These are phyloP conservation scores for Neostapfia colusana DNA, from an alignment of 176 grass and related monocot species.

Conservation along the genomic window DNA sequence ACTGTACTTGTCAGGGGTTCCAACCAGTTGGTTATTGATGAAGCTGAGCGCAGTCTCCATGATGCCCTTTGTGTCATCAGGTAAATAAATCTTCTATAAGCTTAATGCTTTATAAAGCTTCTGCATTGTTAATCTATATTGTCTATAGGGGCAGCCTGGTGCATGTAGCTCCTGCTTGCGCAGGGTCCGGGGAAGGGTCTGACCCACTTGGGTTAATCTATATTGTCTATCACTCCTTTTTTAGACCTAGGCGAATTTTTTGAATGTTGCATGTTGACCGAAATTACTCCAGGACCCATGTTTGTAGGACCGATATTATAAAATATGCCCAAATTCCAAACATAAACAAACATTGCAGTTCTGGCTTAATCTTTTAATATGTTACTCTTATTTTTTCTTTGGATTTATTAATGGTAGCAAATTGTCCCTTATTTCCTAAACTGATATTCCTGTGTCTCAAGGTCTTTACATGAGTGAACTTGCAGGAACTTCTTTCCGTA, in stretches of 20 bases:
- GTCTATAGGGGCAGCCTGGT: too few species aligned
- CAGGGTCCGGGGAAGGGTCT: too few species aligned
- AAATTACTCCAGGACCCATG: not conserved
- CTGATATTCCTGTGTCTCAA: not conserved
- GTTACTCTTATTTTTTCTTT: not conserved
- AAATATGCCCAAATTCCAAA: not conserved
- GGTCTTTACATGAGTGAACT: not conserved
- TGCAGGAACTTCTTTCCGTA: not conserved
- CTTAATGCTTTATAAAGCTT: not conserved
- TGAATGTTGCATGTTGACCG: not conserved
- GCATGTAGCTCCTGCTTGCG: too few species aligned
- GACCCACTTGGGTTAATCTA: too few species aligned
- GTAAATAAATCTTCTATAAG: constrained; percentile 32
- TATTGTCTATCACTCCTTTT: not conserved
- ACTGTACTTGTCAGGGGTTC: constrained; percentile 81
- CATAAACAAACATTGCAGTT: not conserved
- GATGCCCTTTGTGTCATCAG: constrained; percentile 96
- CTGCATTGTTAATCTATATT: not conserved
- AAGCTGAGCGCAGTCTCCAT: constrained; percentile 89
- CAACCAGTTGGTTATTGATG: constrained; percentile 89
- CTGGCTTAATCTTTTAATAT: not conserved
- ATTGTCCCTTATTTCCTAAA: constrained; percentile 6
- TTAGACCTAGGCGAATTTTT: not conserved
- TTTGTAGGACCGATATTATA: not conserved
- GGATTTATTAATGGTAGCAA: not conserved